Conservation (phyloP, 345 rosid genomes). For the Hirschfeldia incana region DNA sequence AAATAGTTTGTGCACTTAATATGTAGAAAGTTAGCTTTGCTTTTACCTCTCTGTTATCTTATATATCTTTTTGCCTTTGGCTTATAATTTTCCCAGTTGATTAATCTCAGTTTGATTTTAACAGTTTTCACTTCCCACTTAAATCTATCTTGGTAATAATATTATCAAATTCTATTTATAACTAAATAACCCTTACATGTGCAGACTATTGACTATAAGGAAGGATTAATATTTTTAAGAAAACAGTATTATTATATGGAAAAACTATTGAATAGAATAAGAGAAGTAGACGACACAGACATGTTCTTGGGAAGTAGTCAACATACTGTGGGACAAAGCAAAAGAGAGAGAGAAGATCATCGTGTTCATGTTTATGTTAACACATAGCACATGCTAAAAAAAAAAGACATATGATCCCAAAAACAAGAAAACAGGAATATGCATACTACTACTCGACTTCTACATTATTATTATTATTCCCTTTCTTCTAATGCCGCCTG, state of each 20-base stretch:
- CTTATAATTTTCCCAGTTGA: background rate
- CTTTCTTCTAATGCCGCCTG: conserved; percentile 17
- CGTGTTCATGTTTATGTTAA: conserved; percentile 7
- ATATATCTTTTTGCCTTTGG: conserved; percentile 22
- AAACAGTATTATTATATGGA: background rate
- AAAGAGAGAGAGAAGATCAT: conserved; percentile 1
- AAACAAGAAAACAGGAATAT: conserved; percentile 16
- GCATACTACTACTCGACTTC: background rate
- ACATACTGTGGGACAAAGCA: conserved; percentile 14
- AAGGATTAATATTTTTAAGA: too few species aligned
- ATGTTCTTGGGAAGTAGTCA: background rate
- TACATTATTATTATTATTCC: background rate
- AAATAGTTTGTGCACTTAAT: conserved; percentile 28
- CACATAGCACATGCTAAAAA: conserved; percentile 15
- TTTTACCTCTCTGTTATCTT: background rate
- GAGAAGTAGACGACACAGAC: background rate
- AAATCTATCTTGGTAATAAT: background rate
- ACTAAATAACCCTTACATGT: background rate
- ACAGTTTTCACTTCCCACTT: background rate
- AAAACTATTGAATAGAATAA: background rate
- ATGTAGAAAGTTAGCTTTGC: conserved; percentile 1
- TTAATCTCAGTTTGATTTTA: conserved; percentile 20
- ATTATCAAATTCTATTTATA: background rate
- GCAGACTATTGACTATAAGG: background rate
- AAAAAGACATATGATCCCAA: background rate